These are phyloP conservation scores for Phaffomyces thermotolerans DNA, from an alignment of 805 yeast genomes.

Conservation along the genomic window DNA sequence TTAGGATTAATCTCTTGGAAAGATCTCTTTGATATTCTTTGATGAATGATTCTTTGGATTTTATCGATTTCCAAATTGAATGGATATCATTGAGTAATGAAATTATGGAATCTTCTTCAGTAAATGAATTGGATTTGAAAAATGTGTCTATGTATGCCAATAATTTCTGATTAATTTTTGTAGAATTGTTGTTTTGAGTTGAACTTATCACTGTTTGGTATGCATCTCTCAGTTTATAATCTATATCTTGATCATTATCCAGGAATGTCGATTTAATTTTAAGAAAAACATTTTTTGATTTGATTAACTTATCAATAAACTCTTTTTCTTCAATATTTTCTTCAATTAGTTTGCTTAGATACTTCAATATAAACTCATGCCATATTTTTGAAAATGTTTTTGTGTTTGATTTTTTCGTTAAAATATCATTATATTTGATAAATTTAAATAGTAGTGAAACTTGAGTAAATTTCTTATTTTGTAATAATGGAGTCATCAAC, in stretches of 20 bases:
- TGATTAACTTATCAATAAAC: constrained; percentile 10
- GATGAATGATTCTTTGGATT: constrained; percentile 17
- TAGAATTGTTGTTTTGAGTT: constrained; percentile 1
- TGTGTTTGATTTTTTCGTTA: background rate
- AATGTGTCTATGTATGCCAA: constrained; percentile 16
- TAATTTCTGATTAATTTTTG: constrained; percentile 9
- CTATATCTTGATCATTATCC: constrained; percentile 8
- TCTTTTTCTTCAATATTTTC: constrained; percentile 5
- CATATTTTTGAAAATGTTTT: constrained; percentile 8
- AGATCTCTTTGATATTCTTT: constrained; percentile 16
- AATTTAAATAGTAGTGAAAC: constrained; percentile 11
- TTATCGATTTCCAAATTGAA: constrained; percentile 16
- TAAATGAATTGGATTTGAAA: constrained; percentile 7
- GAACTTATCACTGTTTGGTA: constrained; percentile 13
- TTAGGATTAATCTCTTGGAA: constrained; percentile 15
- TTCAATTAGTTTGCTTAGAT: constrained; percentile 6
- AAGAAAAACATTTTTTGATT: constrained; percentile 13
- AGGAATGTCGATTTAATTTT: constrained; percentile 6
- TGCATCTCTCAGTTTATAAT: constrained; percentile 17
- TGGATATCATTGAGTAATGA: constrained; percentile 9
- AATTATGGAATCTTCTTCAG: background rate
- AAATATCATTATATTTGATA: background rate
- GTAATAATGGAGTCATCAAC: constrained; percentile 12
- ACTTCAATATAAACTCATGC: constrained; percentile 10
- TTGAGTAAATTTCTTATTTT: constrained; percentile 2